These are phyloP conservation scores for Solanum tarapatanum DNA, from an alignment of 257 asterid species.

Conservation along the genomic window DNA sequence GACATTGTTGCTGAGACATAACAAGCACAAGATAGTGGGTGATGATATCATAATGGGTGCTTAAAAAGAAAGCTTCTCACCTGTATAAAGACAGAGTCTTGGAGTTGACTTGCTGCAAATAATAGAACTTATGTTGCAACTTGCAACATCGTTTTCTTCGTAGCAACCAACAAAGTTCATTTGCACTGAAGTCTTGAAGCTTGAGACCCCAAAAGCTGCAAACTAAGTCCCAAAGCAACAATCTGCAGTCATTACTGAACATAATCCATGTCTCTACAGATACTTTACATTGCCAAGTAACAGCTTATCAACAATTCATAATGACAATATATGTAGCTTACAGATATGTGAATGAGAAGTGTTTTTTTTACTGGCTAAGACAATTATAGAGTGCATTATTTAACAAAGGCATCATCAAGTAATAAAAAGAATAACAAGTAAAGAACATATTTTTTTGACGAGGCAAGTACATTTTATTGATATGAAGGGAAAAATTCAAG, in stretches of 20 bases:
- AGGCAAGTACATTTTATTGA: neutral
- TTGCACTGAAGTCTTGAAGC: neutral
- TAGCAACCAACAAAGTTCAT: neutral
- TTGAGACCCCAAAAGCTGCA: neutral
- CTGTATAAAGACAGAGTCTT: slow-evolving; percentile 85
- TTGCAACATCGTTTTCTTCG: neutral
- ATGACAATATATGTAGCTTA: neutral
- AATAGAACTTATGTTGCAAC: neutral
- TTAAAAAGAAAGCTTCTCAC: slow-evolving; percentile 19
- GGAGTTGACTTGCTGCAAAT: slow-evolving; percentile 1
- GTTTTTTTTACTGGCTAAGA: neutral
- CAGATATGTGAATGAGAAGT: neutral
- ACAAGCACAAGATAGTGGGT: neutral
- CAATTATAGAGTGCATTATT: neutral
- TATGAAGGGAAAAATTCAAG: neutral
- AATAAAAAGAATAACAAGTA: neutral
- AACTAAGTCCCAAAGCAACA: neutral
- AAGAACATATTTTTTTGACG: neutral
- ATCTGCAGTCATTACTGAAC: neutral
- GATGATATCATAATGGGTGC: neutral
- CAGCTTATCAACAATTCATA: neutral
- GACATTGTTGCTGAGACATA: neutral
- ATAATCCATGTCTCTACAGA: neutral
- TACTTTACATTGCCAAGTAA: neutral
- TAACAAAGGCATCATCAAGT: neutral